phyloP scores from a whole-genome alignment of 768 basidiomycete species.

The Amyloporia xantha region DNA sequence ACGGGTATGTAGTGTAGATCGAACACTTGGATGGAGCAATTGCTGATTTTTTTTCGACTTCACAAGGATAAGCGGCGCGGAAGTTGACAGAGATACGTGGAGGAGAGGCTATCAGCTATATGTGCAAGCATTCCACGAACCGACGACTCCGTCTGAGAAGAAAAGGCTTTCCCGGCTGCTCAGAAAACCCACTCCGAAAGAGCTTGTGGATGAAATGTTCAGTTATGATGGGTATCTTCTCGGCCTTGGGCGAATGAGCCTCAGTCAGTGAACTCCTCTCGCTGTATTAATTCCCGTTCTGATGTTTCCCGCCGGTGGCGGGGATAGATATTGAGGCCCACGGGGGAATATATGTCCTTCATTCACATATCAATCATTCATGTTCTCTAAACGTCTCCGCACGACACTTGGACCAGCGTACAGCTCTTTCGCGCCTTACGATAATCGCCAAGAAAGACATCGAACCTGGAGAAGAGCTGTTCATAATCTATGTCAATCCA shows the following conservation, averaged over 20 bases:
- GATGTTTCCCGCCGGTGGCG: too few species aligned
- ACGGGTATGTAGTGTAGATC: conserved; percentile 35
- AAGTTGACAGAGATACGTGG: conserved; percentile 66
- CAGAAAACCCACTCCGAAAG: conserved; percentile 39
- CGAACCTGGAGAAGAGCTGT: conserved; percentile 63
- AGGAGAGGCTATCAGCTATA: conserved; percentile 54
- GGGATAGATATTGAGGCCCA: conserved; percentile 65
- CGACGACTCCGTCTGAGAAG: conserved; percentile 40
- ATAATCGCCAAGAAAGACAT: conserved; percentile 63
- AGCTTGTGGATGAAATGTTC: conserved; percentile 56
- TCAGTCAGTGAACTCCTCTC: conserved; percentile 62
- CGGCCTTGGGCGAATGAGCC: conserved; percentile 69
- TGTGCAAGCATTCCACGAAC: conserved; percentile 57
- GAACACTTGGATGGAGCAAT: too few species aligned
- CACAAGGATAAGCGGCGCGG: conserved; percentile 29
- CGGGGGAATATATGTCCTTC: conserved; percentile 79
- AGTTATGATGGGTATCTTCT: conserved; percentile 70
- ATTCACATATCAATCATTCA: conserved; percentile 83
- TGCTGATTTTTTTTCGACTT: not conserved
- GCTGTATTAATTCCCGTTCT: too few species aligned
- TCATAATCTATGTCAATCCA: conserved; percentile 77
- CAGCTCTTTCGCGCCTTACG: conserved; percentile 67
- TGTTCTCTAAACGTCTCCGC: conserved; percentile 78
- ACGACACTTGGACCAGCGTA: conserved; percentile 66
- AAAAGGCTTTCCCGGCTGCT: conserved; percentile 55